Evolutionary conservation across 805 yeast species (phyloP).

Genomic region (Peterozyma toletana): DNA sequence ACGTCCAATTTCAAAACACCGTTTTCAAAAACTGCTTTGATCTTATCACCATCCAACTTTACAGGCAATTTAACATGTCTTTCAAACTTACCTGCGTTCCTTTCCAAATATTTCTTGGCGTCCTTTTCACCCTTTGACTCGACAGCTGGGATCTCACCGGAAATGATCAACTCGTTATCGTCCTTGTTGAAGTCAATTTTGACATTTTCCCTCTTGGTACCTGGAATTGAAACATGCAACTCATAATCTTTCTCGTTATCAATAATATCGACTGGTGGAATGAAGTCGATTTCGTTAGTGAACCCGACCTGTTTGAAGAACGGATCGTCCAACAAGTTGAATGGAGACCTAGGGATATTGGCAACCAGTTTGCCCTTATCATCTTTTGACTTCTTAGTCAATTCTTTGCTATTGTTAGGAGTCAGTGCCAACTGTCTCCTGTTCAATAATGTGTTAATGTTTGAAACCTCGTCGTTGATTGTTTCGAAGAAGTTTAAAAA

Average conservation of each 20-base stretch:
- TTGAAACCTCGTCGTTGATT: slow-evolving; percentile 32
- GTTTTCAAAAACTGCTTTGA: slow-evolving; percentile 36
- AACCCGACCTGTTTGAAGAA: slow-evolving; percentile 10
- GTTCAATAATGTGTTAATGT: slow-evolving; percentile 26
- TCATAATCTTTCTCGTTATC: slow-evolving; percentile 34
- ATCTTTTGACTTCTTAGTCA: slow-evolving; percentile 5
- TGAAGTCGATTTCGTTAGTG: slow-evolving; percentile 12
- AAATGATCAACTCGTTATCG: slow-evolving; percentile 30
- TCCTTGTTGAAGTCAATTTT: slow-evolving; percentile 39
- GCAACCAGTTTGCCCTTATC: slow-evolving; percentile 8
- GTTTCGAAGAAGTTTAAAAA: slow-evolving; percentile 35
- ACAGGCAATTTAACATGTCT: slow-evolving; percentile 35
- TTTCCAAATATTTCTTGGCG: slow-evolving; percentile 21
- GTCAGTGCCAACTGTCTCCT: slow-evolving; percentile 7
- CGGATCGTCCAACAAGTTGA: slow-evolving; percentile 17
- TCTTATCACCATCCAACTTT: slow-evolving; percentile 33
- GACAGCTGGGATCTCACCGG: slow-evolving; percentile 32
- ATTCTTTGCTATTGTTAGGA: background rate
- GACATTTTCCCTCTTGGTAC: slow-evolving; percentile 35
- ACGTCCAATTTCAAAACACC: slow-evolving; percentile 36
- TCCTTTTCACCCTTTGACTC: slow-evolving; percentile 6
- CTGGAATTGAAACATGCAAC: slow-evolving; percentile 38
- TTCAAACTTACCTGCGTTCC: slow-evolving; percentile 31
- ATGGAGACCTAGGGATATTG: slow-evolving; percentile 19
- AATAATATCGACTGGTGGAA: slow-evolving; percentile 39